Evolutionary conservation across 164 flowering plant genomes (phyloP).

Genomic region (Paratinospora sagittata): DNA sequence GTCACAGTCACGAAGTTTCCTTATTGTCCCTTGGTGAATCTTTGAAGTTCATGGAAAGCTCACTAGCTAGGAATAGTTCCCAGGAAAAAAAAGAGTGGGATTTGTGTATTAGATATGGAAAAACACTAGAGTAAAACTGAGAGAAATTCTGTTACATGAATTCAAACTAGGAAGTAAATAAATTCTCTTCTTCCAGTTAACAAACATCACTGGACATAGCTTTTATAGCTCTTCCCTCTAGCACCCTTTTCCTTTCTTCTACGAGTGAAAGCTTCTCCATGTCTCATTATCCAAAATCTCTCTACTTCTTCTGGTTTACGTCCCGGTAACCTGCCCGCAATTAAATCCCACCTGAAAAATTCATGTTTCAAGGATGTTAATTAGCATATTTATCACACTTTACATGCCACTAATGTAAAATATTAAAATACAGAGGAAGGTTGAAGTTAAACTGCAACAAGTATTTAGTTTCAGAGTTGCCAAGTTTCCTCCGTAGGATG

Average conservation of each 20-base stretch:
- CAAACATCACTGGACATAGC: background rate
- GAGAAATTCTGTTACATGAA: conserved; percentile 4
- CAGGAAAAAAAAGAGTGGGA: background rate
- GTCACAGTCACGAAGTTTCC: background rate
- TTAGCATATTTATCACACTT: background rate
- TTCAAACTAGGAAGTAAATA: background rate
- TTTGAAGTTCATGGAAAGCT: background rate
- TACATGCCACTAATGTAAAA: background rate
- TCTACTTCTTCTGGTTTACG: conserved; percentile 75
- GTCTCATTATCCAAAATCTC: conserved; percentile 83
- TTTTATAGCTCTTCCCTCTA: background rate
- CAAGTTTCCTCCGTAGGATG: too few relatives aligned
- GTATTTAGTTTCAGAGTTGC: too few relatives aligned
- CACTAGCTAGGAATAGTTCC: background rate
- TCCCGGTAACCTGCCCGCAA: conserved; percentile 74
- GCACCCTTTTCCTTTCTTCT: conserved; percentile 10
- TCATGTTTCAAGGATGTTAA: background rate
- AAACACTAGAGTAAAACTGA: background rate
- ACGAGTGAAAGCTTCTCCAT: conserved; percentile 42
- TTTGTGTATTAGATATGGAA: background rate
- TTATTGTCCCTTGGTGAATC: background rate
- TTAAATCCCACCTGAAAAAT: conserved; percentile 57
- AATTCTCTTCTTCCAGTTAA: background rate
- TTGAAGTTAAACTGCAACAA: background rate
- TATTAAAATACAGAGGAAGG: background rate